Conservation (phyloP, 106 monocot species). For the Allium fistulosum region DNA sequence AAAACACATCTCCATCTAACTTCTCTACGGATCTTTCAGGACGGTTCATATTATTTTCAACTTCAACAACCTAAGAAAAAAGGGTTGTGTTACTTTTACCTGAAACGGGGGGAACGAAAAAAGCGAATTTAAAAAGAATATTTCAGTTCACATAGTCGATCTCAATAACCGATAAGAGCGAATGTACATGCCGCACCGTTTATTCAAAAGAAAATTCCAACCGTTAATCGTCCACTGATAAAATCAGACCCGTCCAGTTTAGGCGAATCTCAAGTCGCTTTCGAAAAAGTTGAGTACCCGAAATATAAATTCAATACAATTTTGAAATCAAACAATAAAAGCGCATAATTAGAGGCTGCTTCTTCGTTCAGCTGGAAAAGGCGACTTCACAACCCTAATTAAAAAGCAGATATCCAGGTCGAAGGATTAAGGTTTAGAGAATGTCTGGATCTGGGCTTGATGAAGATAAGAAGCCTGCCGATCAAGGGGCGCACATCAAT, state of each 20-base stretch:
- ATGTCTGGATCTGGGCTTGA: slow-evolving; percentile 17
- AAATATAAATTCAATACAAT: slow-evolving; percentile 9
- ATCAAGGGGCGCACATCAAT: slow-evolving; percentile 24
- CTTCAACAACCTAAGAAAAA: too few relatives aligned
- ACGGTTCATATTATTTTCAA: too few relatives aligned
- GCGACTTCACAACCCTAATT: too few relatives aligned
- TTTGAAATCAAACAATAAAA: slow-evolving; percentile 12
- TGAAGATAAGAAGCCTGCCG: slow-evolving; percentile 24
- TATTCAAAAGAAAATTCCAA: neutral
- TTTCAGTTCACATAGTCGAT: too few relatives aligned
- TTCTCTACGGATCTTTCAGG: too few relatives aligned
- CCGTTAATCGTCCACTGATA: neutral
- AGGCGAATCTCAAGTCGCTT: slow-evolving; percentile 4
- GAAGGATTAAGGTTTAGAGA: slow-evolving; percentile 2
- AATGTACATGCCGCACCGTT: too few relatives aligned
- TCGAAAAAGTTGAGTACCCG: neutral
- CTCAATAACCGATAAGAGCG: too few relatives aligned
- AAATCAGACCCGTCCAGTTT: neutral
- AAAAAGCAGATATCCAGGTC: too few relatives aligned
- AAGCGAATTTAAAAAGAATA: too few relatives aligned
- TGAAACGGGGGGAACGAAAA: too few relatives aligned
- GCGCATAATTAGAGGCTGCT: neutral
- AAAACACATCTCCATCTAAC: too few relatives aligned
- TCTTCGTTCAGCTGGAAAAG: neutral
- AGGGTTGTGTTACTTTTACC: too few relatives aligned